A percentile compares a stretch with the other conserved stretches of the same genome.
phyloP scores from a whole-genome alignment of 768 basidiomycete genomes.

The Lactarius hatsudake region DNA sequence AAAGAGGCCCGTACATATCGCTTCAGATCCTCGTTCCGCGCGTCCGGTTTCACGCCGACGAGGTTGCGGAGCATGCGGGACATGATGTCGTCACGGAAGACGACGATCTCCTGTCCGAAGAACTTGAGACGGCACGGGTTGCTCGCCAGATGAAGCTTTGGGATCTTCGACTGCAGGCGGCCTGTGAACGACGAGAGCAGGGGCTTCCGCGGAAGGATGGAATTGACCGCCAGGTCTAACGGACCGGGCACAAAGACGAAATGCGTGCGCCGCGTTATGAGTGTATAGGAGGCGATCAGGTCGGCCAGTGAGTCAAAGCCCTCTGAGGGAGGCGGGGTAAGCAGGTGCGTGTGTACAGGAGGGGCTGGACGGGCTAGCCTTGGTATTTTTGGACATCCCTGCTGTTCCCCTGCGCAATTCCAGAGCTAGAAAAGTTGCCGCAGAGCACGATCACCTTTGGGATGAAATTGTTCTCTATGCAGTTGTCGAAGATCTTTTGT shows the following conservation, averaged over 20 bases:
- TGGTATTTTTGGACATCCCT: slow-evolving; percentile 82
- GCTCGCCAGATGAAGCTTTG: slow-evolving; percentile 77
- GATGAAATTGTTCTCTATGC: slow-evolving; percentile 80
- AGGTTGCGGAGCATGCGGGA: slow-evolving; percentile 89
- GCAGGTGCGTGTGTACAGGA: background rate
- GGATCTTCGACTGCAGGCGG: slow-evolving; percentile 67
- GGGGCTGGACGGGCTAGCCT: slow-evolving; percentile 45
- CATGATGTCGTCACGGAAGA: slow-evolving; percentile 93
- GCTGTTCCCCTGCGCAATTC: slow-evolving; percentile 74
- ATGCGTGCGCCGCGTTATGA: slow-evolving; percentile 74
- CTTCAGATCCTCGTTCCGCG: slow-evolving; percentile 76
- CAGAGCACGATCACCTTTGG: slow-evolving; percentile 90
- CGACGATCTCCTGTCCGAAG: slow-evolving; percentile 92
- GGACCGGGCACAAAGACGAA: slow-evolving; percentile 97
- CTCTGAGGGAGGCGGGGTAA: slow-evolving; percentile 46
- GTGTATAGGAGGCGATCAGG: slow-evolving; percentile 76
- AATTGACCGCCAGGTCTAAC: slow-evolving; percentile 79
- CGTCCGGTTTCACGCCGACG: slow-evolving; percentile 81
- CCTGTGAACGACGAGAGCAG: slow-evolving; percentile 73
- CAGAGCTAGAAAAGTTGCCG: slow-evolving; percentile 89
- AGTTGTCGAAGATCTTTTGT: slow-evolving; percentile 84
- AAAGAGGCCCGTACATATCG: slow-evolving; percentile 62
- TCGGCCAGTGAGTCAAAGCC: slow-evolving; percentile 86
- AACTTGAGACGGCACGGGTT: slow-evolving; percentile 96
- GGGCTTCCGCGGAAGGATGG: slow-evolving; percentile 76